Conservation (phyloP, 257 asterid genomes). For the Primulina tabacum region DNA sequence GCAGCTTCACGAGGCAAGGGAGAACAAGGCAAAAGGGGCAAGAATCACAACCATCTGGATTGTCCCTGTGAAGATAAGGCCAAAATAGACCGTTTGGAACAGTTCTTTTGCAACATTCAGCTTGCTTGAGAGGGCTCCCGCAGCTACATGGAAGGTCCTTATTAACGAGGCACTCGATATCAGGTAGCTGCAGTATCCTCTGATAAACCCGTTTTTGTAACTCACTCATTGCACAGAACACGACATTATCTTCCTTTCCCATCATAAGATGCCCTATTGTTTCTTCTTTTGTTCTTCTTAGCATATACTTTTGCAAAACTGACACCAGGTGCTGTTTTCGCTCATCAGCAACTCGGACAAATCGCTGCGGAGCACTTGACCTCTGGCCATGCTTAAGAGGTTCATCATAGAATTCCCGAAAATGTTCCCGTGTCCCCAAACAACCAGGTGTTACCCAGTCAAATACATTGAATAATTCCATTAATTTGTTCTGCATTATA, state of each 20-base stretch:
- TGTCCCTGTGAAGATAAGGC: constrained; percentile 86
- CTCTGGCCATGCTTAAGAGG: constrained; percentile 98
- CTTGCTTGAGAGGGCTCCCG: constrained; percentile 93
- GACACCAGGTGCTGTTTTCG: constrained; percentile 74
- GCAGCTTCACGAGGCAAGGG: constrained; percentile 92
- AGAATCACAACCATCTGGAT: constrained; percentile 88
- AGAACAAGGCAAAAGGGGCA: constrained; percentile 97
- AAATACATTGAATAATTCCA: constrained; percentile 86
- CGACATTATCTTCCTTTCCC: constrained; percentile 97
- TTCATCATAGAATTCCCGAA: constrained; percentile 88
- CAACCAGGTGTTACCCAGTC: constrained; percentile 85
- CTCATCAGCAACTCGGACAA: constrained; percentile 72
- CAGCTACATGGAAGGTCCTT: constrained; percentile 89
- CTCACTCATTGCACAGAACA: constrained; percentile 90
- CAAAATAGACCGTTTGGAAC: constrained; percentile 80
- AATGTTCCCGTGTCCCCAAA: constrained; percentile 89
- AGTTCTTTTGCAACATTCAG: constrained; percentile 76
- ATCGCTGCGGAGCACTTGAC: constrained; percentile 78
- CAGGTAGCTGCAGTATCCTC: constrained; percentile 78
- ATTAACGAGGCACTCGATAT: constrained; percentile 78
- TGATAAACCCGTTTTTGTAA: constrained; percentile 83
- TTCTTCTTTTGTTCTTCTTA: constrained; percentile 94
- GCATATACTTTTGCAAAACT: constrained; percentile 66
- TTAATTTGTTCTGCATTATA: constrained; percentile 85
- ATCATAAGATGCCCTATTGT: constrained; percentile 95